phyloP scores from a whole-genome alignment of 2,329 filamentous ascomycete genomes.

The Calonectria pteridis region DNA sequence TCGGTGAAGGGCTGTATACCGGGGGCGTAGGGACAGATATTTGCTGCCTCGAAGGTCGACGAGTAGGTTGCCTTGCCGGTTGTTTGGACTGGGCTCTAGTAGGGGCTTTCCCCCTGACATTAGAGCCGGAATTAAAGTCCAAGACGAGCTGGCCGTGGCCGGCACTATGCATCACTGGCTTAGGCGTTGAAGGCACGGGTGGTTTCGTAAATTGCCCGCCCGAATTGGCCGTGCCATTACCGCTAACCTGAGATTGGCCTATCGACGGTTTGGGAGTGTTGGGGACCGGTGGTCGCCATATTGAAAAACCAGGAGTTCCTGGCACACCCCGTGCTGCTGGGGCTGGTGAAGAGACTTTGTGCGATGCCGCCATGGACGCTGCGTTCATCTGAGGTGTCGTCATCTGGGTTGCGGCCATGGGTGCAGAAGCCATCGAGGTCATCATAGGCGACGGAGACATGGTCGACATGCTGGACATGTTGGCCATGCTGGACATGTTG shows the following conservation, averaged over 20 bases:
- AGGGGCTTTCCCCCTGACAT: constrained; percentile 51
- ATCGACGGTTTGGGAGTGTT: constrained; percentile 41
- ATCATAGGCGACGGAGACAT: constrained; percentile 34
- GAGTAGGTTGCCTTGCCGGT: constrained; percentile 41
- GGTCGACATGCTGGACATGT: background rate
- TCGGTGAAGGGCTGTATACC: constrained; percentile 44
- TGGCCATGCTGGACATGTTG: constrained; percentile 29
- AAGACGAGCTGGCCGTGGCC: constrained; percentile 54
- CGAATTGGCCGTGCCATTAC: constrained; percentile 35
- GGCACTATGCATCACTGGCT: constrained; percentile 50
- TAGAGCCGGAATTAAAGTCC: constrained; percentile 50
- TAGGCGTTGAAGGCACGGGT: constrained; percentile 54
- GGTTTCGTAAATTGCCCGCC: constrained; percentile 51
- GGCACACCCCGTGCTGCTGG: constrained; percentile 38
- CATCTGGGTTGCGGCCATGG: constrained; percentile 38
- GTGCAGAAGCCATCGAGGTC: constrained; percentile 32
- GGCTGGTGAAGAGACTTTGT: constrained; percentile 34
- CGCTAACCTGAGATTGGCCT: constrained; percentile 38
- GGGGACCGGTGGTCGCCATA: constrained; percentile 53
- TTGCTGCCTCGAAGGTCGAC: constrained; percentile 40
- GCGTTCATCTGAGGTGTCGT: constrained; percentile 37
- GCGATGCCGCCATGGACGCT: constrained; percentile 39
- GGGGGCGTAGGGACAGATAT: constrained; percentile 34
- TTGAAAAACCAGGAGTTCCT: constrained; percentile 54
- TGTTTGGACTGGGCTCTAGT: constrained; percentile 49